Evolutionary conservation across 2,329 filamentous ascomycete species (phyloP).

Genomic region (Coniochaeta prunicola): DNA sequence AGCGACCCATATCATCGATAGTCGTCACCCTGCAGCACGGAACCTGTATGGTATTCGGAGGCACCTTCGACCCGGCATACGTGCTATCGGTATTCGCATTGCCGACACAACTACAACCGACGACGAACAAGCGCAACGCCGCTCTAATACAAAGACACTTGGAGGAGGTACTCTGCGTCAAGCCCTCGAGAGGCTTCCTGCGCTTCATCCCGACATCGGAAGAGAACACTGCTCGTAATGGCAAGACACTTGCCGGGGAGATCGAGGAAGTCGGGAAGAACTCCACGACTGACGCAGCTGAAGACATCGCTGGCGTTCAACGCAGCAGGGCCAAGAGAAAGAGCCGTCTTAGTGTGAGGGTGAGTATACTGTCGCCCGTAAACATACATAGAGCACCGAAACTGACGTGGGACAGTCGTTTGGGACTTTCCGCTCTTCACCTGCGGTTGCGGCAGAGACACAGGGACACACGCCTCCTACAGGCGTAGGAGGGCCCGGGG

Average conservation of each 20-base stretch:
- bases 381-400: constrained; percentile 4
- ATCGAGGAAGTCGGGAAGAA: constrained; percentile 1
- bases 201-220: constrained; percentile 62
- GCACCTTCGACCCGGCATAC: constrained; percentile 73
- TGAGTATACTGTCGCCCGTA: constrained; percentile 9
- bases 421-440: background rate
- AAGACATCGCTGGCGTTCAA: background rate
- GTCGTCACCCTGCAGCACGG: constrained; percentile 72
- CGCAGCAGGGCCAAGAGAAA: constrained; percentile 14
- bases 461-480: background rate
- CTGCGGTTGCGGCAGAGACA: background rate
- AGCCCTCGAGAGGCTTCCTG: constrained; percentile 60
- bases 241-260: background rate
- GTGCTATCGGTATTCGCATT: constrained; percentile 67
- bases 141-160: constrained; percentile 71
- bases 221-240: constrained; percentile 52
- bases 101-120: constrained; percentile 59
- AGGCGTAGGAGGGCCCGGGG: background rate
- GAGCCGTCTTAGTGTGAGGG: constrained; percentile 29
- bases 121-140: constrained; percentile 75
- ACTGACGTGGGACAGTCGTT: background rate
- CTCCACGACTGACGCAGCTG: background rate
- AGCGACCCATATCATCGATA: constrained; percentile 65
- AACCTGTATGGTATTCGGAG: constrained; percentile 66
- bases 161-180: constrained; percentile 61